A percentile compares a stretch with the other conserved stretches of the same genome.
Evolutionary conservation across 2,329 filamentous ascomycete species (phyloP).

Genomic region (Paracorniculantispora psalliotae): DNA sequence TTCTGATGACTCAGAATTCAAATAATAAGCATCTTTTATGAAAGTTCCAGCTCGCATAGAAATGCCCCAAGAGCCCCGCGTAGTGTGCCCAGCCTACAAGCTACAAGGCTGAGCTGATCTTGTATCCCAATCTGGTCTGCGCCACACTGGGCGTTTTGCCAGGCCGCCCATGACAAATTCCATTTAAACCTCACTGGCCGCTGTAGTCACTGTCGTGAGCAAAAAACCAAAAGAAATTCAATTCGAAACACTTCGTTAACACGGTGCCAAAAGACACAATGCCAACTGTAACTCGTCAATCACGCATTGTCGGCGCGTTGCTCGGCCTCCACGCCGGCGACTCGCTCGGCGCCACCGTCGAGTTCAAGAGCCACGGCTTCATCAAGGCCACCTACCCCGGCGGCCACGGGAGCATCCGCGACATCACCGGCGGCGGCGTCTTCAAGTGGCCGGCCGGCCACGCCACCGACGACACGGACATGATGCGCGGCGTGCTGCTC

Average conservation of each 20-base stretch:
- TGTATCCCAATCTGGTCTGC: not conserved
- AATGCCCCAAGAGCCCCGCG: too few relatives aligned
- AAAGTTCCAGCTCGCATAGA: too few relatives aligned
- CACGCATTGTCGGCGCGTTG: slow-evolving; percentile 37
- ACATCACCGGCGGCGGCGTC: slow-evolving; percentile 40
- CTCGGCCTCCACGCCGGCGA: slow-evolving; percentile 44
- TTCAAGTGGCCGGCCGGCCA: slow-evolving; percentile 39
- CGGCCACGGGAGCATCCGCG: slow-evolving; percentile 26
- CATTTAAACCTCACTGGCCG: too few relatives aligned
- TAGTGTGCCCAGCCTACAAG: too few relatives aligned
- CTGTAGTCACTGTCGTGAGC: too few relatives aligned
- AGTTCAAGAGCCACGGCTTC: slow-evolving; percentile 33
- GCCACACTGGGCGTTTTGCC: not conserved
- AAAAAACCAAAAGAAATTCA: too few relatives aligned
- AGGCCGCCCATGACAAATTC: not conserved
- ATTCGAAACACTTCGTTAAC: too few relatives aligned
- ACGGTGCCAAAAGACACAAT: not conserved
- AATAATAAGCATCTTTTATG: too few relatives aligned
- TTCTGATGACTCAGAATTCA: too few relatives aligned
- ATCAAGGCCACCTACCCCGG: slow-evolving; percentile 32
- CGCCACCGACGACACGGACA: slow-evolving; percentile 45
- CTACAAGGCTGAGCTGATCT: not conserved
- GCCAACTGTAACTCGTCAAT: slow-evolving; percentile 12
- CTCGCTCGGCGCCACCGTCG: slow-evolving; percentile 40
- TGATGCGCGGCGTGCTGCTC: slow-evolving; percentile 41